Evolutionary conservation across 768 basidiomycete species (phyloP), one percentile per base, ranked within the genome.

Genomic region (Suillus ampliporus): DNA sequence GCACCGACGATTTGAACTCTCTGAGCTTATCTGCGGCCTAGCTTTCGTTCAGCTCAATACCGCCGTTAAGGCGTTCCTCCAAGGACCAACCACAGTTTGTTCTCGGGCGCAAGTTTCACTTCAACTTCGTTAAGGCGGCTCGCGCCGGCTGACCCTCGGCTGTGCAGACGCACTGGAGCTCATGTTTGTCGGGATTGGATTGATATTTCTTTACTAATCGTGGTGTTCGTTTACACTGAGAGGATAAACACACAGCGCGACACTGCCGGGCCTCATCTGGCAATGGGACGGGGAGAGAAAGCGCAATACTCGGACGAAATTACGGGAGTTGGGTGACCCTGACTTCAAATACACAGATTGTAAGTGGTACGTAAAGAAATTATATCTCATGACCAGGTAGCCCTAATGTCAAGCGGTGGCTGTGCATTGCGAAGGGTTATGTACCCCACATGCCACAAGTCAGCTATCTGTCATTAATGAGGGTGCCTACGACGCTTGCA

Each of bases 11-110:
- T 77, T 97, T 81, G 68, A 84, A 97, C 67, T 86, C 78, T 77
- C 94, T 90, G 56, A 99, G 80, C 68, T 88, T 79, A 67, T 87
- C 85, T 1, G 95, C 90, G 14, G 85, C 97, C 63, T 94, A 84
- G 65, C 88, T 88, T 74, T 99, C 97, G 46, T 83, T 89, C 63
- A 96, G 63, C 62, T 80, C 82, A 19, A 78, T 79, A 0, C 88
- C 92, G 8, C 82, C 77, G 4, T 83, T 74, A 19, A 99, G 79
- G 65, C 89, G 84, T 64, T 95, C 91, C 74, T 99, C 95, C 1
- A 99, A 81, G n/a, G n/a, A n/a, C n/a, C n/a, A n/a, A 8, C 89
- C 89, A 9, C 79, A 85, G 1, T 91, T 84, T 68, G 72, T 84
- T 37, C 66, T 88, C 46, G 89, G 89, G 17, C 85, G 88, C 88